These are phyloP conservation scores for Meyerozyma carpophila DNA, from an alignment of 1,139 yeast genomes.

Conservation along the genomic window DNA sequence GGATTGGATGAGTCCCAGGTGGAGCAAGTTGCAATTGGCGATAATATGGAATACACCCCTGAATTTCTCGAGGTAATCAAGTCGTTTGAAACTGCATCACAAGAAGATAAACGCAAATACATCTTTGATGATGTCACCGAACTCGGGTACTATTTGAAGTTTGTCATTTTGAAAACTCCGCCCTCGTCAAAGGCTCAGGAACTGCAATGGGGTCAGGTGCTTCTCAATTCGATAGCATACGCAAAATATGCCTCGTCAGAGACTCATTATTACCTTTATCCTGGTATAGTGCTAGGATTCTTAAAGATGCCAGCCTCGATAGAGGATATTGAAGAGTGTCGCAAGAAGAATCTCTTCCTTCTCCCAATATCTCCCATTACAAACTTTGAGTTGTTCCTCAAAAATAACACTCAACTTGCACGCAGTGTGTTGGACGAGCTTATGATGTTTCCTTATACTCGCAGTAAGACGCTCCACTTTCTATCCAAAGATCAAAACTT, in stretches of 20 bases:
- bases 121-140: slow-evolving; percentile 4
- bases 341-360: slow-evolving; percentile 21
- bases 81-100: neutral
- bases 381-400: slow-evolving; percentile 33
- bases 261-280: slow-evolving; percentile 24
- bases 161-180: slow-evolving; percentile 4
- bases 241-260: slow-evolving; percentile 36
- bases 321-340: slow-evolving; percentile 19
- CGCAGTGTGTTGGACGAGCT: slow-evolving; percentile 60
- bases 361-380: slow-evolving; percentile 41
- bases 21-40: neutral
- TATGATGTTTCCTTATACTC: slow-evolving; percentile 57
- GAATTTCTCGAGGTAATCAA: neutral
- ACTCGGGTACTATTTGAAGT: neutral
- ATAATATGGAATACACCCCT: neutral
- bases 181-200: slow-evolving; percentile 3
- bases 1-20: slow-evolving; percentile 4
- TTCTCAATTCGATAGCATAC: slow-evolving; percentile 46
- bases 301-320: slow-evolving; percentile 33
- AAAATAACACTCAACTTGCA: slow-evolving; percentile 37
- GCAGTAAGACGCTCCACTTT: slow-evolving; percentile 63
- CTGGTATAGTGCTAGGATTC: slow-evolving; percentile 45
- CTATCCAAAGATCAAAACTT: slow-evolving; percentile 56
- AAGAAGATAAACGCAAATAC: neutral
- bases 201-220: slow-evolving; percentile 32